Conservation (phyloP, 2,329 filamentous ascomycete genomes). For the Ramularia endophylla region DNA sequence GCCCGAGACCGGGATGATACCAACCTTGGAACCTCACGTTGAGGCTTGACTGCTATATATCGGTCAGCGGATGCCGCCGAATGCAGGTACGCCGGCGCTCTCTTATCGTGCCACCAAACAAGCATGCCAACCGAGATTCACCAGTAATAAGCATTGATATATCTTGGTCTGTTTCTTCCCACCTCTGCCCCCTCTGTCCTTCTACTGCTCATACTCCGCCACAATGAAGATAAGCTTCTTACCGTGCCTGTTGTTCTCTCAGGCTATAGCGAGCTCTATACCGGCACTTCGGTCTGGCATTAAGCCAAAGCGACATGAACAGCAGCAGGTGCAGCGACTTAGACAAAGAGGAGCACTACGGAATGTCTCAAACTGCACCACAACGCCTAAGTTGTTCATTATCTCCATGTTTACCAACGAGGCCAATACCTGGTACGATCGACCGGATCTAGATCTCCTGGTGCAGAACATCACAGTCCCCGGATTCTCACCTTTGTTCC, state of each 20-base stretch:
- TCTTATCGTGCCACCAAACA: no score
- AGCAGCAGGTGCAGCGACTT: no score
- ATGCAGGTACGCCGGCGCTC: no score
- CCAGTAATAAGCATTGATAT: no score
- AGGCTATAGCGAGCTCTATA: neutral
- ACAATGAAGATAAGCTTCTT: neutral
- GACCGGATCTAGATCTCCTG: slow-evolving; percentile 30
- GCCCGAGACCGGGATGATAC: no score
- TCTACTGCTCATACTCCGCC: neutral
- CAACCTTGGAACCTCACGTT: no score
- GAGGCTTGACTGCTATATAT: no score
- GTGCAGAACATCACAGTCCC: slow-evolving; percentile 31
- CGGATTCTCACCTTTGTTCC: slow-evolving; percentile 28
- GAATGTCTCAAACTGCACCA: no score
- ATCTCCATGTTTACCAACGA: slow-evolving; percentile 51
- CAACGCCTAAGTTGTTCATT: slow-evolving; percentile 57
- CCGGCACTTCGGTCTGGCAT: neutral
- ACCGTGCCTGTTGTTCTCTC: neutral
- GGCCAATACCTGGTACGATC: slow-evolving; percentile 44
- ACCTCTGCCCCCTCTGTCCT: neutral
- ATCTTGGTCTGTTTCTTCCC: no score
- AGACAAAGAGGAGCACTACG: no score
- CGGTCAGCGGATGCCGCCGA: no score
- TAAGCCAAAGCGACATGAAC: neutral
- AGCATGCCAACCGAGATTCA: no score